Evolutionary conservation across 73 alveolate genomes (phyloP).

Genomic region (Tetrahymena malaccensis): DNA sequence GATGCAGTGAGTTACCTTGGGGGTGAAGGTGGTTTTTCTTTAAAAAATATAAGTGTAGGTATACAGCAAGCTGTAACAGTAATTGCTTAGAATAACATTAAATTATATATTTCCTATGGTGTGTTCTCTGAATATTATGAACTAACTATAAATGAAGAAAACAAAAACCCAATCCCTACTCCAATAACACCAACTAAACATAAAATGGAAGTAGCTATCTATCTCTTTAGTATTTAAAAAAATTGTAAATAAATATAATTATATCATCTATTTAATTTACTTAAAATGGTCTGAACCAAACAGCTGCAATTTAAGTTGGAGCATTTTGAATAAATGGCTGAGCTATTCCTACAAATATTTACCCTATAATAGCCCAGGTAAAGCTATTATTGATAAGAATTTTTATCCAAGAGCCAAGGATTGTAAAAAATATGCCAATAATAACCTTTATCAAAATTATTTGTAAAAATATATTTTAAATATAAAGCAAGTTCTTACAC

Average conservation of each 20-base stretch:
- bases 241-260: no score
- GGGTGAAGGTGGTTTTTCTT: slow-evolving; percentile 72
- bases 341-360: slow-evolving; percentile 52
- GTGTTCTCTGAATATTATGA: slow-evolving; percentile 34
- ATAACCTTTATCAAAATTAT: neutral
- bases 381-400: slow-evolving; percentile 8
- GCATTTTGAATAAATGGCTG: slow-evolving; percentile 87
- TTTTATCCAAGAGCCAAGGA: slow-evolving; percentile 5
- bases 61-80: slow-evolving; percentile 41
- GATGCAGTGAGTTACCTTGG: slow-evolving; percentile 20
- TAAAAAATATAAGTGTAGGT: slow-evolving; percentile 44
- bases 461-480: neutral
- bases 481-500: neutral
- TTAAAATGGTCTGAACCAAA: slow-evolving; percentile 75
- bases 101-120: slow-evolving; percentile 35
- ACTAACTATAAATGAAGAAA: slow-evolving; percentile 60
- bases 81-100: slow-evolving; percentile 54
- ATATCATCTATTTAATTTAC: neutral
- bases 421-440: neutral
- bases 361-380: slow-evolving; percentile 42
- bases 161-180: slow-evolving; percentile 69
- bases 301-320: slow-evolving; percentile 73
- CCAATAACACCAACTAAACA: slow-evolving; percentile 66
- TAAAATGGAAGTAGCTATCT: slow-evolving; percentile 71
- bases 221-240: slow-evolving; percentile 44